Base-by-base conservation (phyloP, 169 alveolate genomes). In the Theileria parva region DNA sequence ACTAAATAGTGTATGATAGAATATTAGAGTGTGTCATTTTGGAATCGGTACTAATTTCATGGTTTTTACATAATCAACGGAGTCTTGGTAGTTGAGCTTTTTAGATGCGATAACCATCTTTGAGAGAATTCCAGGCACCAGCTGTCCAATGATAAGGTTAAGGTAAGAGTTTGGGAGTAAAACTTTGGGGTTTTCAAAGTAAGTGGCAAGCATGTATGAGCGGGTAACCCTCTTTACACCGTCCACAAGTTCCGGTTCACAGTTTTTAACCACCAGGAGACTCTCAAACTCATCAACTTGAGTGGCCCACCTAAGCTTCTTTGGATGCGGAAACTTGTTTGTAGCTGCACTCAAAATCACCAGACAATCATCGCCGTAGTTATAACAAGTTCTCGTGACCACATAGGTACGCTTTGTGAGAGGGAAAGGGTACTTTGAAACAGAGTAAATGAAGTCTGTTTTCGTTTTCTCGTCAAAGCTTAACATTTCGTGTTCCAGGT, bases 371-470 rank as follows among this genome's bases (percentile, higher is more conserved):
- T 85, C 84, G 25, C 53, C 67, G 15, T 79, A 55, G 32, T 77
- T 79, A 65, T 77, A 78, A 17, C 78, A 32, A 8, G 87, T 71
- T 21, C 91, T 68, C n/a, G 83, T 73, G 21, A 78, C 48, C 32
- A 70, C 34, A 39, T 85, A 85, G 21, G 85, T 59, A 32, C 91
- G 74, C 70, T 78, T 77, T 23, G 87, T 50, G 15, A 85, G 61
- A 12, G 91, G 91, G 55, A 85, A 85, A 30, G 91, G 91, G 70
- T 78, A 85, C 76, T 85, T 85, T 27, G 91, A 85, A 4, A 73
- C 91, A 3, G 72, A 59, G 75, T 34, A 77, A 11, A 72, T 44
- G 21, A 85, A 30, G 70, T 85, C 91, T 9, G 79, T 60, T 23
- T 70, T 78, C n/a, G 66, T 70, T 21, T 17, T 27, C 17, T 37